Evolutionary conservation across 768 basidiomycete species (phyloP).

Genomic region (Clavulina sp.): DNA sequence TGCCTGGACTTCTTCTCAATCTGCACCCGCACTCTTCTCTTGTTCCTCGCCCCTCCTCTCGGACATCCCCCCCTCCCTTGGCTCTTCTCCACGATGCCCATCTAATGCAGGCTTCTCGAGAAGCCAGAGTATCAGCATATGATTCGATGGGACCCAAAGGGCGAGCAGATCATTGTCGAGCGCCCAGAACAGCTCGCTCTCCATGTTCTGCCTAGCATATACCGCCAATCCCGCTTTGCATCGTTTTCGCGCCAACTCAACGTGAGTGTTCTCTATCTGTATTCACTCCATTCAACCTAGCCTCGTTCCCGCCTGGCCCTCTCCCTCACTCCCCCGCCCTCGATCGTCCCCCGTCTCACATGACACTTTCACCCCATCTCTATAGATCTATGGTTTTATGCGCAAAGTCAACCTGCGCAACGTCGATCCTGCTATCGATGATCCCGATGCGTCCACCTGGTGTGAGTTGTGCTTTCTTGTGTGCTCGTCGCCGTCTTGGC

Average conservation of each 20-base stretch:
- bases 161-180: conserved; percentile 91
- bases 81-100: conserved; percentile 8
- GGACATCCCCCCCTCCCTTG: conserved; percentile 10
- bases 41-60: conserved; percentile 4
- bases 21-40: background rate
- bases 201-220: conserved; percentile 84
- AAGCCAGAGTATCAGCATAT: conserved; percentile 88
- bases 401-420: conserved; percentile 92
- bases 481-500: background rate
- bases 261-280: conserved; percentile 39
- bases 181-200: conserved; percentile 84
- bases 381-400: conserved; percentile 95
- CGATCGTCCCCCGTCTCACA: background rate
- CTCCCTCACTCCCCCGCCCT: background rate
- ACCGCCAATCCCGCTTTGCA: conserved; percentile 91
- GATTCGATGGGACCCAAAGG: conserved; percentile 90
- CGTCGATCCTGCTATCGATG: conserved; percentile 86
- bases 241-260: conserved; percentile 96
- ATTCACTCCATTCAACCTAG: background rate
- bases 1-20: background rate
- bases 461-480: conserved; percentile 44
- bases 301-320: background rate
- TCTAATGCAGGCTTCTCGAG: conserved; percentile 52
- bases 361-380: conserved; percentile 10
- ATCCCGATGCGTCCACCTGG: conserved; percentile 94